These are phyloP conservation scores for Paramyrothecium roridum DNA, from an alignment of 2,329 filamentous ascomycete species.

Conservation along the genomic window DNA sequence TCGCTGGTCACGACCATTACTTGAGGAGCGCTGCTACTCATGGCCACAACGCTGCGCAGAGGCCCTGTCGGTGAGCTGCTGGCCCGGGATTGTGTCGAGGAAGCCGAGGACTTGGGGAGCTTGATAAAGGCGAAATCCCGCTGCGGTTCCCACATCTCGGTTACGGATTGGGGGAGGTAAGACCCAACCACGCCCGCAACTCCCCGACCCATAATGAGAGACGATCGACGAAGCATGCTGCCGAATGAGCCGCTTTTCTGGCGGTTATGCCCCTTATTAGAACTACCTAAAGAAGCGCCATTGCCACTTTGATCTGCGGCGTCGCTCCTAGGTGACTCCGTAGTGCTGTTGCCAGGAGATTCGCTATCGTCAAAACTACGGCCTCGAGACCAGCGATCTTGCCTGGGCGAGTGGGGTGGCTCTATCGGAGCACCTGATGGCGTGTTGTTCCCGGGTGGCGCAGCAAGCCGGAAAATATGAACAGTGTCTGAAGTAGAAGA, in stretches of 20 bases:
- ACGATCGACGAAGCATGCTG: constrained; percentile 89
- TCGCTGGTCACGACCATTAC: constrained; percentile 98
- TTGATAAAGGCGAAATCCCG: constrained; percentile 97
- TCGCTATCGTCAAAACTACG: constrained; percentile 47
- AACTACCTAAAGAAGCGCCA: constrained; percentile 19
- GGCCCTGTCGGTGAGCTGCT: constrained; percentile 42
- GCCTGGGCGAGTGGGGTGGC: constrained; percentile 34
- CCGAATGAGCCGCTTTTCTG: constrained; percentile 73
- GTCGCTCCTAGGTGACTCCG: constrained; percentile 52
- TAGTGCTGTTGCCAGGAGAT: constrained; percentile 39
- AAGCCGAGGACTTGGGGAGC: constrained; percentile 61
- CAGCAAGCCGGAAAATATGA: constrained; percentile 84
- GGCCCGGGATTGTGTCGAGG: constrained; percentile 15
- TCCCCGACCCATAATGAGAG: constrained; percentile 85
- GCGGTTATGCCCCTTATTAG: constrained; percentile 34
- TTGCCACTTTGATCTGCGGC: constrained; percentile 32
- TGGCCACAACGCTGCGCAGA: constrained; percentile 88
- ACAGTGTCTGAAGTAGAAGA: constrained; percentile 96
- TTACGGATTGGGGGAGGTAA: constrained; percentile 89
- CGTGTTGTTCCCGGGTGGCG: constrained; percentile 37
- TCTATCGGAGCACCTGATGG: constrained; percentile 33
- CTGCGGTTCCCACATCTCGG: constrained; percentile 95
- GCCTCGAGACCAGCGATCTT: constrained; percentile 51
- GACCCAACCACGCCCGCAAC: constrained; percentile 87
- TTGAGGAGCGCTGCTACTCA: constrained; percentile 91